Evolutionary conservation across 78 protist genomes (phyloP), one percentile per base, ranked within the genome.

Genomic region (Chrysochromulina parva): DNA sequence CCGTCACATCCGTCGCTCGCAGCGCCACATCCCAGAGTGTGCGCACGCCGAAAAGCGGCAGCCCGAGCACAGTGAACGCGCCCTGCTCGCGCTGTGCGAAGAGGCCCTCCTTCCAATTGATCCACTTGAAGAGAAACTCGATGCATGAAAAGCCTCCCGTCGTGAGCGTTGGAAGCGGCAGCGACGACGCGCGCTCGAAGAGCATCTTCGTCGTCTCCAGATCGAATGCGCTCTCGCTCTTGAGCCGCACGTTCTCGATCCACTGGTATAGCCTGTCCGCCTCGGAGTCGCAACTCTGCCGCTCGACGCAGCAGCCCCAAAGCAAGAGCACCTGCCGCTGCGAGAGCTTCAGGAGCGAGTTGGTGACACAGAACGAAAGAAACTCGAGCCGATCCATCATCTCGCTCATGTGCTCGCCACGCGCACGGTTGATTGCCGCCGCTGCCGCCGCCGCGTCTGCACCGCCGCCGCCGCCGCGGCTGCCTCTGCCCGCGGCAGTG

Each of bases 11-110:
- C n/a, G 24, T 28, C 54, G 69, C 69, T 52, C 57, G 24, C 50
- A 82, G 88, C 69, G 88, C 88, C 65, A 19, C 66, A 50, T 1
- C 38, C 88, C 88, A 82, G 55, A 82, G 69, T 55, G 69, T n/a
- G 38, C 28, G 53, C 10, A 10, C 0, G n/a, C 88, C 88, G 50
- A 17, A 1, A 48, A 53, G 86, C 86, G 59, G 62, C 62, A 24
- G 17, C 19, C 1, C 54, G 24, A 82, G 54, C 69, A 57, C 88
- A 26, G 67, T 0, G 69, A 53, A 1, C 19, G 14, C 1, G 26
- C 20, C 1, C 4, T 10, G 57, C 14, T 74, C 82, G 13, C 14
- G 82, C 82, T 74, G 82, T n/a, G 55, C 3, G 82, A 74, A 74
- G 82, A 53, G 82, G 20, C 26, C 57, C n/a, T 74, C 82, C 20